A percentile compares a stretch with the other conserved stretches of the same genome.
Evolutionary conservation across 352 stramenopile species (phyloP).

Genomic region (Globisporangium echinulatum): DNA sequence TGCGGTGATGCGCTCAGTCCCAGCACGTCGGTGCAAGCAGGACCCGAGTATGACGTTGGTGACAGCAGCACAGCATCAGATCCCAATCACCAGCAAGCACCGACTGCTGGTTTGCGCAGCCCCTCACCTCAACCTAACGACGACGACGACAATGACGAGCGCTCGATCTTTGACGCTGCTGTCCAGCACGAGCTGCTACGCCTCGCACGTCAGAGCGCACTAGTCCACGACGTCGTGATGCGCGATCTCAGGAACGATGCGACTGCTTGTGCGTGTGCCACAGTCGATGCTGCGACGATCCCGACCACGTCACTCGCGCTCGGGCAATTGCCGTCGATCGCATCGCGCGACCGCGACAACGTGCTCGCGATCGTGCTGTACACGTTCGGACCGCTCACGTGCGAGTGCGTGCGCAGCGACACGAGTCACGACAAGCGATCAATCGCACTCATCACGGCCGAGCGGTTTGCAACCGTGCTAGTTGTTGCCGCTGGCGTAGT

Average conservation of each 20-base stretch:
- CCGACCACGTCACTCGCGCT: background rate
- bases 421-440: conserved; percentile 16
- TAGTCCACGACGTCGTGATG: background rate
- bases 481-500: conserved; percentile 13
- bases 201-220: background rate
- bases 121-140: background rate
- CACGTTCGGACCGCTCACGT: conserved; percentile 52
- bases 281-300: background rate
- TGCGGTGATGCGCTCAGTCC: too few relatives aligned
- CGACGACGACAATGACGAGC: background rate
- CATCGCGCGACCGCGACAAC: conserved; percentile 14
- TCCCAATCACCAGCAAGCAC: too few relatives aligned
- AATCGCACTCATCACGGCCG: conserved; percentile 21
- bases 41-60: too few relatives aligned
- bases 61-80: too few relatives aligned
- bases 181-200: conserved; percentile 2
- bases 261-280: background rate
- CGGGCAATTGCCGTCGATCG: conserved; percentile 4
- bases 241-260: too few relatives aligned
- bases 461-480: conserved; percentile 23
- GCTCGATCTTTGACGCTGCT: conserved; percentile 5
- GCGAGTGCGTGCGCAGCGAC: conserved; percentile 29
- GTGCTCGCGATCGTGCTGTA: conserved; percentile 22
- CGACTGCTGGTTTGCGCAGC: too few relatives aligned
- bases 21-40: too few relatives aligned